phyloP scores from a whole-genome alignment of 2,329 filamentous ascomycete genomes.

The Botrytis elliptica region DNA sequence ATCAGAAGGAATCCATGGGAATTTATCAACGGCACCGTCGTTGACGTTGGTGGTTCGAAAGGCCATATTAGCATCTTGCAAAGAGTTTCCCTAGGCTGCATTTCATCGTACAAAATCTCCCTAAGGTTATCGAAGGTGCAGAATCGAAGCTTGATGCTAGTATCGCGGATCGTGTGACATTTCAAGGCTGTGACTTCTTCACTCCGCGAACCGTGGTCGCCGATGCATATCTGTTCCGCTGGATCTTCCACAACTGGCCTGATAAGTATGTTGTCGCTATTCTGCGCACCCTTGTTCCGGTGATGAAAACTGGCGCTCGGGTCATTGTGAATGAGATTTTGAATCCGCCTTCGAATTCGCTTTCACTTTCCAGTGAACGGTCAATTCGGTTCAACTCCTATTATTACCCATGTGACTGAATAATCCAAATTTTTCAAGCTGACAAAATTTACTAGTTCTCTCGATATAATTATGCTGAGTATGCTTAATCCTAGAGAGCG shows the following conservation, averaged over 20 bases:
- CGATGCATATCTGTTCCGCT: conserved; percentile 13
- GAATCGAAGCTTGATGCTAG: conserved; percentile 42
- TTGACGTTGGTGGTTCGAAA: conserved; percentile 31
- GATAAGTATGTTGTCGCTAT: conserved; percentile 3
- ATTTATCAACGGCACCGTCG: background rate
- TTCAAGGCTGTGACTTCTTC: conserved; percentile 1
- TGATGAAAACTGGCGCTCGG: background rate
- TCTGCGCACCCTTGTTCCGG: background rate
- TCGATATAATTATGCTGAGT: conserved; percentile 2
- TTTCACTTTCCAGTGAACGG: background rate
- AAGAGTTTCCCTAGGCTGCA: conserved; percentile 30
- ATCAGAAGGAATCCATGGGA: conserved; percentile 3
- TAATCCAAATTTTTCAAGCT: background rate
- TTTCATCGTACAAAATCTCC: conserved; percentile 30
- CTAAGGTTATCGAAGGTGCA: conserved; percentile 17
- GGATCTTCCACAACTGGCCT: conserved; percentile 11
- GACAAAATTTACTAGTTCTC: background rate
- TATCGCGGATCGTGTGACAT: conserved; percentile 12
- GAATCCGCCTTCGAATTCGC: background rate
- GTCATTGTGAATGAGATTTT: background rate
- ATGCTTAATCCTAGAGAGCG: background rate
- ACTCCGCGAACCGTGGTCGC: background rate
- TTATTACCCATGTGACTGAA: background rate
- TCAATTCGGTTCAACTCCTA: background rate
- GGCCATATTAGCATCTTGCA: conserved; percentile 32